A percentile compares a stretch with the other conserved stretches of the same genome.
These are phyloP conservation scores for Kodamaea leandrae DNA, from an alignment of 805 yeast genomes.

Conservation along the genomic window DNA sequence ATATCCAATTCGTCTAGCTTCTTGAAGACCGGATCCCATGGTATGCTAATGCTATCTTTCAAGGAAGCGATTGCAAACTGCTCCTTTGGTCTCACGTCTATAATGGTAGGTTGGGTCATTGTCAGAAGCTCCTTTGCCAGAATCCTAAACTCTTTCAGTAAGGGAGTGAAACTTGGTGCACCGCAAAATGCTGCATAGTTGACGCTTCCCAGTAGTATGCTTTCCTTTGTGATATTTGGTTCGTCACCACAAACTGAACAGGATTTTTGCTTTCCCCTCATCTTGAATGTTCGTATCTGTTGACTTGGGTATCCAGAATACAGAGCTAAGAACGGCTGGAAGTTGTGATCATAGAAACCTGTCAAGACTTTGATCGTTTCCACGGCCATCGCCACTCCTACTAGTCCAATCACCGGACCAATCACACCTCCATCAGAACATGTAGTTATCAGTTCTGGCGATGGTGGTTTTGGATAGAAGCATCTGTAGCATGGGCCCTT, in stretches of 20 bases:
- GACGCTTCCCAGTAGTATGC: slow-evolving; percentile 46
- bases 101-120: slow-evolving; percentile 28
- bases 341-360: slow-evolving; percentile 51
- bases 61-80: slow-evolving; percentile 71
- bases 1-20: slow-evolving; percentile 22
- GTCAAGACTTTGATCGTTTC: slow-evolving; percentile 78
- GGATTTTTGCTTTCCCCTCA: slow-evolving; percentile 60
- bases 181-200: slow-evolving; percentile 83
- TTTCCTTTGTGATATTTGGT: slow-evolving; percentile 48
- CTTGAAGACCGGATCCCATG: slow-evolving; percentile 49
- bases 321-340: slow-evolving; percentile 65
- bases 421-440: slow-evolving; percentile 93
- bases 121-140: slow-evolving; percentile 35
- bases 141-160: slow-evolving; percentile 47
- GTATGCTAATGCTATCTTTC: slow-evolving; percentile 59
- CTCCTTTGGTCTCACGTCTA: slow-evolving; percentile 78
- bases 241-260: slow-evolving; percentile 66
- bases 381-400: slow-evolving; percentile 85
- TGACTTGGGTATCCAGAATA: slow-evolving; percentile 69
- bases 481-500: slow-evolving; percentile 93
- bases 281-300: slow-evolving; percentile 67
- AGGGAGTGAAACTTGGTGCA: slow-evolving; percentile 41
- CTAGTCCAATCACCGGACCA: slow-evolving; percentile 93
- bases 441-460: slow-evolving; percentile 74
- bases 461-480: slow-evolving; percentile 86